These are phyloP conservation scores for Gynandropsis gynandra DNA, from an alignment of 345 rosid species.

Conservation along the genomic window DNA sequence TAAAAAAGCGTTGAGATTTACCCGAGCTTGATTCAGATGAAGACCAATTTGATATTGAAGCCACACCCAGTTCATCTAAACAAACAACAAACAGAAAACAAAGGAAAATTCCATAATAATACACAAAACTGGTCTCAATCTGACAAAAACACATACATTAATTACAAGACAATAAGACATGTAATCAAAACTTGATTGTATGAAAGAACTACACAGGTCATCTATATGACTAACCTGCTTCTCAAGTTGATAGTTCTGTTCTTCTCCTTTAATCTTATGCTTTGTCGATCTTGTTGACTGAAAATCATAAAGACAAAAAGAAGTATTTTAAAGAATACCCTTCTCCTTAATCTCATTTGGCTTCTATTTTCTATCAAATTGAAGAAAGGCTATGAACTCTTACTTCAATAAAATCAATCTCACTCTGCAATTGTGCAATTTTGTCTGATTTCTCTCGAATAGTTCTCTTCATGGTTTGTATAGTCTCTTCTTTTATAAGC, in stretches of 20 bases:
- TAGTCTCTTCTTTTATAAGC: slow-evolving; percentile 25
- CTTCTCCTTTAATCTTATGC: slow-evolving; percentile 20
- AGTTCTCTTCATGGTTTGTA: slow-evolving; percentile 28
- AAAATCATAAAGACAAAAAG: slow-evolving; percentile 2
- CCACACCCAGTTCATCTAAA: slow-evolving; percentile 28
- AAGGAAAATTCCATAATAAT: no score
- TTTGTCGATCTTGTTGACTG: slow-evolving; percentile 20
- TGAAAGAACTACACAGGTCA: not conserved
- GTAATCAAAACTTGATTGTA: not conserved
- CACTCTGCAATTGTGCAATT: slow-evolving; percentile 21
- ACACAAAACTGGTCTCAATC: no score
- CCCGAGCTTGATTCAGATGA: slow-evolving; percentile 27
- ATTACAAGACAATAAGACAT: not conserved
- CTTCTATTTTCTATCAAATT: not conserved
- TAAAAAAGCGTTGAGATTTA: slow-evolving; percentile 14
- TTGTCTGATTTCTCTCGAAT: slow-evolving; percentile 30
- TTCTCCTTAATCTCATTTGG: not conserved
- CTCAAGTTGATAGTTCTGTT: slow-evolving; percentile 26
- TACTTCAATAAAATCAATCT: slow-evolving; percentile 32
- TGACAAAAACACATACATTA: no score
- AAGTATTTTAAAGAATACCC: not conserved
- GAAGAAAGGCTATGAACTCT: slow-evolving; percentile 5
- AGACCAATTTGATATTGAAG: slow-evolving; percentile 28
- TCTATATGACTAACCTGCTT: slow-evolving; percentile 33
- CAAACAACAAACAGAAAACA: not conserved